Evolutionary conservation across 2,329 filamentous ascomycete species (phyloP), one percentile per base, ranked within the genome.

Genomic region (Ceratocystis cacaofunesta): DNA sequence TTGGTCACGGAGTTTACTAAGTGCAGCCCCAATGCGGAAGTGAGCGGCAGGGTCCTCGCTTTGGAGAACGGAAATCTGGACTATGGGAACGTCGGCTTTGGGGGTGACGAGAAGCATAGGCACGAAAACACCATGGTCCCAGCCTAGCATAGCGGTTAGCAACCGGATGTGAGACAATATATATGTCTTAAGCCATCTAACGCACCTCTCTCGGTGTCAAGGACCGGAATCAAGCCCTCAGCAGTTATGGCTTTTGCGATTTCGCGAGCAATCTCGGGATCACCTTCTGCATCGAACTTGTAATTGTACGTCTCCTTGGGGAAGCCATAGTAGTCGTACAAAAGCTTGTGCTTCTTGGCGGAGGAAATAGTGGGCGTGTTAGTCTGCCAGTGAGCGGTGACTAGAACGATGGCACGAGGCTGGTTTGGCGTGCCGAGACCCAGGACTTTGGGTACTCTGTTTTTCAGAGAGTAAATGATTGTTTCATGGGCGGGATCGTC

Each of bases 41-140:
- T 83, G 81, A 28, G 72, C 67, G 0, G 72, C 71, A 0, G 82
- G 75, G 61, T 80, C 77, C 70, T 85, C 82, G 19, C 76, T 79
- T 32, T 70, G 69, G 2, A 85, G 77, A 10, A 85, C 80, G 0
- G 79, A 82, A 65, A 85, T 70, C 70, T 84, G 82, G n/a, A 85
- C 74, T 36, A 85, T 75, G 61, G 82, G 82, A 1, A 82, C 71
- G 66, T 77, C 73, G 68, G 81, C 82, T 52, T 74, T 69, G 22
- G 82, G 82, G 65, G 79, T 73, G 69, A 81, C 78, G 55, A 85
- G 79, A 58, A 78, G 75, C 73, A 85, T 75, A 5, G 82, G 82
- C 30, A 85, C 73, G 71, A 84, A 85, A 66, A 85, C 81, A 73
- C 82, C 82, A 70, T 85, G 82, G 70, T 85, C 82, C 82, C 82